Evolutionary conservation across 2,329 filamentous ascomycete genomes (phyloP).

Genomic region (Kalmusia sp.): DNA sequence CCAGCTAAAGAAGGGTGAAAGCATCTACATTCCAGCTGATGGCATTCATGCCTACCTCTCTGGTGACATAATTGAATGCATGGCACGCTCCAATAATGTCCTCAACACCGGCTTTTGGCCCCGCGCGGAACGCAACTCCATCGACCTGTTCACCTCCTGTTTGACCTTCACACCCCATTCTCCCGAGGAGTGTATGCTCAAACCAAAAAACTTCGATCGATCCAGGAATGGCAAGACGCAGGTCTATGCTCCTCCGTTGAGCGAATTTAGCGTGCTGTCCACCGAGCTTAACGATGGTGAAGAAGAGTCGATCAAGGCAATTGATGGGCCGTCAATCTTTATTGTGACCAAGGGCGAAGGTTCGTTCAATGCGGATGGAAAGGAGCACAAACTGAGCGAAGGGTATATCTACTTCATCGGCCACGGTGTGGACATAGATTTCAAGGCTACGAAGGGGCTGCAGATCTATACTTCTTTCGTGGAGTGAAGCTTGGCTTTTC

Average conservation of each 20-base stretch:
- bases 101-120: slow-evolving; percentile 79
- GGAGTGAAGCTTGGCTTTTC: slow-evolving; percentile 34
- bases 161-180: slow-evolving; percentile 71
- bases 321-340: slow-evolving; percentile 69
- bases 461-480: slow-evolving; percentile 58
- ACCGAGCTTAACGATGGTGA: slow-evolving; percentile 65
- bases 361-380: slow-evolving; percentile 61
- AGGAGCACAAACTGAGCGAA: slow-evolving; percentile 62
- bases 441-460: slow-evolving; percentile 53
- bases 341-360: slow-evolving; percentile 68
- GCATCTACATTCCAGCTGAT: slow-evolving; percentile 74
- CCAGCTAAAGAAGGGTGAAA: slow-evolving; percentile 68
- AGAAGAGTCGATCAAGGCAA: slow-evolving; percentile 62
- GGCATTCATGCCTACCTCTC: slow-evolving; percentile 77
- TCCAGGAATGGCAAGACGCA: slow-evolving; percentile 67
- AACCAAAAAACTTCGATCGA: slow-evolving; percentile 56
- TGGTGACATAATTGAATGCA: slow-evolving; percentile 80
- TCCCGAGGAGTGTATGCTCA: slow-evolving; percentile 63
- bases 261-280: slow-evolving; percentile 74
- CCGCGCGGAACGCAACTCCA: slow-evolving; percentile 66
- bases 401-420: slow-evolving; percentile 74
- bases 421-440: slow-evolving; percentile 59
- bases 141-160: slow-evolving; percentile 68
- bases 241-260: slow-evolving; percentile 71
- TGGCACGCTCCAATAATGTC: slow-evolving; percentile 78